These are phyloP conservation scores for Rhypophila decipiens DNA, from an alignment of 495 filamentous ascomycete genomes.

Conservation along the genomic window DNA sequence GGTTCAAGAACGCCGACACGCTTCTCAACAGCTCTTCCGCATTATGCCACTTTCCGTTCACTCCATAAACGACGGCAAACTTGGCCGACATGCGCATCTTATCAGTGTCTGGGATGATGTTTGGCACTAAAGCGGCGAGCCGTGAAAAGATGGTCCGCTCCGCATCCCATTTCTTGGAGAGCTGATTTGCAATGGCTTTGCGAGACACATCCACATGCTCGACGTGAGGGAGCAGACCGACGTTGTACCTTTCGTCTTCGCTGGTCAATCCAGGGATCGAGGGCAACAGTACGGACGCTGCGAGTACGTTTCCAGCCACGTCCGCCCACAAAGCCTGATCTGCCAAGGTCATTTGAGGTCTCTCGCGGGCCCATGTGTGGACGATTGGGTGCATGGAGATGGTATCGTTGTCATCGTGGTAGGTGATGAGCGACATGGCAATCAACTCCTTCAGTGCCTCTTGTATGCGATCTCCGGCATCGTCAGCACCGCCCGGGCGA, in stretches of 20 bases:
- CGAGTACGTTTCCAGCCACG: background rate
- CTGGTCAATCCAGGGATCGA: background rate
- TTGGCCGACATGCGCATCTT: background rate
- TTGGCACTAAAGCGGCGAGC: background rate
- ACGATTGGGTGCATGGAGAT: slow-evolving; percentile 7
- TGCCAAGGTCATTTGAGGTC: slow-evolving; percentile 4
- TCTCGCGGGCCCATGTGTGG: slow-evolving; percentile 5
- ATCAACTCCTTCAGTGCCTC: background rate
- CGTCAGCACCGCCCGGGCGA: background rate
- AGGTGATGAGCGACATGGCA: slow-evolving; percentile 2
- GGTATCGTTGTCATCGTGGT: background rate
- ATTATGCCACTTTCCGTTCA: background rate
- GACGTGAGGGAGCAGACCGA: background rate
- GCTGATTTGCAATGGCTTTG: background rate
- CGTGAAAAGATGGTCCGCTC: background rate
- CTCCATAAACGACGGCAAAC: background rate
- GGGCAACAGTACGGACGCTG: background rate
- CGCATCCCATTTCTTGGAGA: background rate
- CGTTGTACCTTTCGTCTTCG: background rate
- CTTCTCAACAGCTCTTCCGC: background rate
- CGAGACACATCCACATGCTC: background rate
- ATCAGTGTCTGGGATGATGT: background rate
- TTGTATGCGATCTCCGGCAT: slow-evolving; percentile 1
- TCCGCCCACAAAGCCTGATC: slow-evolving; percentile 6
- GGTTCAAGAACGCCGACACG: background rate